A percentile compares a stretch with the other conserved stretches of the same genome.
These are phyloP conservation scores for Phlebiopsis flavidoalba DNA, from an alignment of 768 basidiomycete species.

Conservation along the genomic window DNA sequence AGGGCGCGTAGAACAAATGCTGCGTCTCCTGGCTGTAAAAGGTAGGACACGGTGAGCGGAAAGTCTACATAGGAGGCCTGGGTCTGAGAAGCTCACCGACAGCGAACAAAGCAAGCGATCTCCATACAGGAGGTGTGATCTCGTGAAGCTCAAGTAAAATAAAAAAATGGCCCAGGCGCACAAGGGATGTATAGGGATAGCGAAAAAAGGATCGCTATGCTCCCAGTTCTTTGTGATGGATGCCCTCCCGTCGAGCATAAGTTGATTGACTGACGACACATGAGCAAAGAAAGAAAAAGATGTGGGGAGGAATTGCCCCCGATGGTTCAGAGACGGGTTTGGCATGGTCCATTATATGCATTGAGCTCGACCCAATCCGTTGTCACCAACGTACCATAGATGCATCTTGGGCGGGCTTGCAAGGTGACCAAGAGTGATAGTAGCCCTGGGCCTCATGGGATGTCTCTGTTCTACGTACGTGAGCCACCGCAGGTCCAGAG, in stretches of 20 bases:
- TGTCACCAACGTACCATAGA: too few relatives aligned
- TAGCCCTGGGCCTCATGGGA: too few relatives aligned
- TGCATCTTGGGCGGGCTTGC: too few relatives aligned
- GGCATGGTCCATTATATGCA: too few relatives aligned
- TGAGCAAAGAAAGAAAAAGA: neutral
- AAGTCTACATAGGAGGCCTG: neutral
- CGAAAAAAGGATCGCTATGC: conserved; percentile 7
- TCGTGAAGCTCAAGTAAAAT: neutral
- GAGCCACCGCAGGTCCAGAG: too few relatives aligned
- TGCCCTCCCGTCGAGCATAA: conserved; percentile 3
- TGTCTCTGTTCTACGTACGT: too few relatives aligned
- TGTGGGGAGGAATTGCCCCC: neutral
- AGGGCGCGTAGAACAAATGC: conserved; percentile 27
- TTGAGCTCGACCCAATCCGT: too few relatives aligned
- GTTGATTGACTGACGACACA: neutral
- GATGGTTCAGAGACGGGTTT: too few relatives aligned
- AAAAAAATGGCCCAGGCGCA: neutral
- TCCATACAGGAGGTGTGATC: conserved; percentile 1
- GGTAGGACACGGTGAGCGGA: neutral
- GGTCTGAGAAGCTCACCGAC: neutral
- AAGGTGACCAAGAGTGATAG: neutral
- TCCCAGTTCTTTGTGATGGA: conserved; percentile 4
- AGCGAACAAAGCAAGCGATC: conserved; percentile 4
- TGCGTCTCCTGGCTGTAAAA: conserved; percentile 23
- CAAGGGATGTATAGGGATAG: conserved; percentile 2